phyloP scores from a whole-genome alignment of 73 alveolate genomes.

The Paramecium biaurelia region DNA sequence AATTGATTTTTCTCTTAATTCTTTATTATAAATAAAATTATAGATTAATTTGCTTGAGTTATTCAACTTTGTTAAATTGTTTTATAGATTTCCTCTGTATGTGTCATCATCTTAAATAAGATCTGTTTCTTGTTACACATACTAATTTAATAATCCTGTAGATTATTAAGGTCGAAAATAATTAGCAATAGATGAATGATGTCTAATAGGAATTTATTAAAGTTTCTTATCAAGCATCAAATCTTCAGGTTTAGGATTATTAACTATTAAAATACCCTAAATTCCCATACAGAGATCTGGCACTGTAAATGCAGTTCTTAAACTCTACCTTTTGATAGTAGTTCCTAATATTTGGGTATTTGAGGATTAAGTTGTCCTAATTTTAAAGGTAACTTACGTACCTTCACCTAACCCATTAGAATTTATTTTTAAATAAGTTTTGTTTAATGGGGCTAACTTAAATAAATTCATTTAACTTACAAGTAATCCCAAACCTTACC shows the following conservation, averaged over 20 bases:
- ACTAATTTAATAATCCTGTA: background rate
- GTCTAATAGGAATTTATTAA: background rate
- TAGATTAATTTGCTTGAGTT: background rate
- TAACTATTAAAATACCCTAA: background rate
- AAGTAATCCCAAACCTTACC: conserved; percentile 57
- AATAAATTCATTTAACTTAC: conserved; percentile 17
- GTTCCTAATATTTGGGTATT: background rate
- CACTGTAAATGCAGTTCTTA: background rate
- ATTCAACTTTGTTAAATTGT: background rate
- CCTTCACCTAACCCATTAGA: conserved; percentile 31
- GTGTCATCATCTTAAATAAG: background rate
- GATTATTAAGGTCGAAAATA: background rate
- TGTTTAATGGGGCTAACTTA: conserved; percentile 31
- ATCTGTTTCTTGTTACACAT: background rate
- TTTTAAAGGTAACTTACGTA: background rate
- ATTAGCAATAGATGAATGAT: background rate
- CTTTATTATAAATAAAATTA: background rate
- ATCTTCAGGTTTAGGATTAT: background rate
- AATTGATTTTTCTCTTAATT: background rate
- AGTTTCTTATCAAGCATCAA: background rate
- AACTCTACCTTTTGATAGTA: conserved; percentile 16
- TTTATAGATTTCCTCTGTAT: background rate
- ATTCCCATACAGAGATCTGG: background rate
- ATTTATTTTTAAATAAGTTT: background rate
- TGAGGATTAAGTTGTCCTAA: background rate